Evolutionary conservation across 257 asterid species (phyloP), one percentile per base, ranked within the genome.

Genomic region (Oldenlandia corymbosa): DNA sequence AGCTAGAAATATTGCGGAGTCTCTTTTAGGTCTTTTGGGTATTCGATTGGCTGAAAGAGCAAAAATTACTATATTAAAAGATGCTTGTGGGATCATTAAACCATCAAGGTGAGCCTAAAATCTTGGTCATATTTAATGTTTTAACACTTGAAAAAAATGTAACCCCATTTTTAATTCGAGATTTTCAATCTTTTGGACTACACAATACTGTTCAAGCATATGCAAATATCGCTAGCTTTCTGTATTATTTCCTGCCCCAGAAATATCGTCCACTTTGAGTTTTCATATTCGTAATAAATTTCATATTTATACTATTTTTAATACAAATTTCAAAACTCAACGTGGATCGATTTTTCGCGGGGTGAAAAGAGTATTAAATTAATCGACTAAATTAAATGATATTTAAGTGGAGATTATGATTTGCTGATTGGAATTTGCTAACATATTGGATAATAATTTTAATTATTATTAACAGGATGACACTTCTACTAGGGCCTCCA

Each of bases 401-500:
- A n/a, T n/a, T n/a, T n/a, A n/a, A n/a, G n/a, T n/a, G n/a, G n/a
- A n/a, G n/a, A n/a, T n/a, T n/a, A n/a, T n/a, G n/a, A n/a, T n/a
- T n/a, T n/a, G 39, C 39, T 34, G 39, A 4, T 34, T 34, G 39
- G 4, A 3, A 9, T 27, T 58, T 5, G 23, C 45, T 68, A 14
- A 62, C 30, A 48, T 46, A 10, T 52, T n/a, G n/a, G 24, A 64
- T 42, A 46, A 32, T 23, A 37, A 20, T n/a, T n/a, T n/a, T n/a
- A n/a, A n/a, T n/a, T n/a, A n/a, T n/a, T 21, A 24, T 27, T 3
- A 4, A 12, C 66, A 85, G 95, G 87, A 81, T 84, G 91, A 69
- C 91, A 1, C 86, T 86, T 65, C 71, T 86, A 11, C 60, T 86
- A 56, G 91, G 95, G 17, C 91, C 95, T 10, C 91, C 91, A 0